Base-by-base conservation (phyloP, 306 rosid species). In the Geum urbanum region DNA sequence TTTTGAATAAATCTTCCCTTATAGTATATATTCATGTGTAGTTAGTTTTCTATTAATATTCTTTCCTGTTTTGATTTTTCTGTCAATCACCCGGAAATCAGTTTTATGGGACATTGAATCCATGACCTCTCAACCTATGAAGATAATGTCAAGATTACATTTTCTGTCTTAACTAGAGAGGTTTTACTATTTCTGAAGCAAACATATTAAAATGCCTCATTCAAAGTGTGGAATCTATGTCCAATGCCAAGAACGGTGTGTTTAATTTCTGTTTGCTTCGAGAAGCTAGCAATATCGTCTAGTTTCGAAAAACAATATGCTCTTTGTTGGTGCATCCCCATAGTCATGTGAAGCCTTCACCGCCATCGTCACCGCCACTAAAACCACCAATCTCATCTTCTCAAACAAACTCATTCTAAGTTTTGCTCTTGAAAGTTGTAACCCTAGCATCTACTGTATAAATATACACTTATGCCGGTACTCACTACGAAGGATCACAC, bases 221-320 rank as follows among this genome's bases (percentile, higher is more conserved):
- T 43, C 46, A 43, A 43, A 9, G 8, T 43, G 46, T 43, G 46
- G 37, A 32, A 32, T 32, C 37, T 32, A 32, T 32, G 37, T 32
- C 37, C 37, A 32, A 24, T 24, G 27, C 27, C 27, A 24, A 24
- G 27, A 24, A 24, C 27, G 27, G 27, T 32, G 37, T 2, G 37
- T 3, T 32, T 32, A 32, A 2, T 32, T 32, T 32, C 37, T 32
- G 37, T 32, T 32, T 32, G 37, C 37, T 3, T 32, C 37, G 2
- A 1, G 37, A 32, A 32, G n/a, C 37, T 1, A 24, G 27, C 27
- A 32, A 32, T 32, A 32, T 32, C 37, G 37, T 32, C 37, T 32
- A 32, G 37, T 32, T 32, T 83, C 88, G 72, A 83, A 83, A 72
- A 86, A 86, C 79, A 81, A 72, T 2, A 86, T 86, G 64, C 84